Evolutionary conservation across 2,329 filamentous ascomycete species (phyloP).

Genomic region (Endoconidiophora laricicola): DNA sequence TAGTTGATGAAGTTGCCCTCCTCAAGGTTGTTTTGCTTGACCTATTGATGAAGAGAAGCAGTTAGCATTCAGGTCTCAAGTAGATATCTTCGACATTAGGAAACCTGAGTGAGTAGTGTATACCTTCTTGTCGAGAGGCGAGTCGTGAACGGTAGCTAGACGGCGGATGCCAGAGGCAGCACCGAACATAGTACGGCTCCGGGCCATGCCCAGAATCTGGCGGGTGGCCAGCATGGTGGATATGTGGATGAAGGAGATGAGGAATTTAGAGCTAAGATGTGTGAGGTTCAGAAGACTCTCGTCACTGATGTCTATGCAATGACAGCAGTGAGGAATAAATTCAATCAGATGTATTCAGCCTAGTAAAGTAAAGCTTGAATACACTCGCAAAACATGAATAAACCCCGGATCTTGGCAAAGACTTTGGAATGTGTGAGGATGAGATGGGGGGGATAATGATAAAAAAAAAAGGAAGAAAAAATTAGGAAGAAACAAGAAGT

Average conservation of each 20-base stretch:
- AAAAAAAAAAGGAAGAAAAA: constrained; percentile 1
- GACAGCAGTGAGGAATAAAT: constrained; percentile 4
- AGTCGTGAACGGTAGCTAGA: constrained; percentile 76
- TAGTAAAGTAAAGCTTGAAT: constrained; percentile 7
- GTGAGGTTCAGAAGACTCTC: neutral
- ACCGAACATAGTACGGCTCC: constrained; percentile 37
- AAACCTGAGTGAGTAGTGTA: constrained; percentile 19
- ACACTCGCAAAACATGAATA: constrained; percentile 9
- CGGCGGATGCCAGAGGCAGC: constrained; percentile 47
- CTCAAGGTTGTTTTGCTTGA: constrained; percentile 95
- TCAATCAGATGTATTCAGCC: constrained; percentile 9
- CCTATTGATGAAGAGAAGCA: constrained; percentile 22
- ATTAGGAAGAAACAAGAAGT: neutral
- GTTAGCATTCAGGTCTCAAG: neutral
- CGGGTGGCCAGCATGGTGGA: constrained; percentile 48
- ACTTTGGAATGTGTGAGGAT: constrained; percentile 5
- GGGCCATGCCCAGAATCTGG: constrained; percentile 52
- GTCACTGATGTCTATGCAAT: constrained; percentile 5
- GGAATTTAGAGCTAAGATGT: neutral
- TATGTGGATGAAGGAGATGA: constrained; percentile 1
- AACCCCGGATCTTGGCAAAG: constrained; percentile 3
- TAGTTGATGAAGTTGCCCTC: constrained; percentile 98
- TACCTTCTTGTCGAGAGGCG: constrained; percentile 79
- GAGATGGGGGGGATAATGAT: neutral
- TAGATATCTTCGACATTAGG: neutral